Conservation (phyloP, 1,139 yeast species). For the Zhuliangozyma parablackwelliae region DNA sequence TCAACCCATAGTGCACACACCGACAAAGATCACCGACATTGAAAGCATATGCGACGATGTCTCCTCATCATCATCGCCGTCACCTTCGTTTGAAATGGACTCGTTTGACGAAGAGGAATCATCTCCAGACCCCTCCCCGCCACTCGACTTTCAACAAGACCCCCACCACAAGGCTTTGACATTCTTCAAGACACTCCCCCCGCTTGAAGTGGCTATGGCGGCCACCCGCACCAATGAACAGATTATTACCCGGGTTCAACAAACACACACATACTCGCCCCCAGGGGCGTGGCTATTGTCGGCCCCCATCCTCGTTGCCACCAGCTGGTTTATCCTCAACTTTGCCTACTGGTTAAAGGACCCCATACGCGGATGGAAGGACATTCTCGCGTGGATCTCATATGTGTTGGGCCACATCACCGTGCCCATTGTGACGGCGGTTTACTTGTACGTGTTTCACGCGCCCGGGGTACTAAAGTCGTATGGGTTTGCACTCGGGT, state of each 20-base stretch:
- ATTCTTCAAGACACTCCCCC: constrained; percentile 4
- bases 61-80: not conserved
- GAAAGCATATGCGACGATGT: not conserved
- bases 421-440: constrained; percentile 58
- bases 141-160: constrained; percentile 7
- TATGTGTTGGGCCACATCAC: constrained; percentile 59
- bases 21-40: no score
- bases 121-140: not conserved
- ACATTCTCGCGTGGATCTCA: constrained; percentile 54
- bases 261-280: constrained; percentile 11
- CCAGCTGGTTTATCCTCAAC: constrained; percentile 40
- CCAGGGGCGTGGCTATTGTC: constrained; percentile 19
- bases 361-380: constrained; percentile 32
- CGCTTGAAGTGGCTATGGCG: constrained; percentile 2
- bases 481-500: constrained; percentile 51
- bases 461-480: constrained; percentile 55
- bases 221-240: constrained; percentile 8
- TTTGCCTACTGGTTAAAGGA: constrained; percentile 28
- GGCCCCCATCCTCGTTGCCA: constrained; percentile 26
- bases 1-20: no score
- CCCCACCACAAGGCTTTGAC: constrained; percentile 2
- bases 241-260: constrained; percentile 4
- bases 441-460: constrained; percentile 64
- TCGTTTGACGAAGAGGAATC: constrained; percentile 3
- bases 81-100: constrained; percentile 7